Evolutionary conservation across 2,329 filamentous ascomycete species (phyloP).

Genomic region (Aspergillus fijiensis): DNA sequence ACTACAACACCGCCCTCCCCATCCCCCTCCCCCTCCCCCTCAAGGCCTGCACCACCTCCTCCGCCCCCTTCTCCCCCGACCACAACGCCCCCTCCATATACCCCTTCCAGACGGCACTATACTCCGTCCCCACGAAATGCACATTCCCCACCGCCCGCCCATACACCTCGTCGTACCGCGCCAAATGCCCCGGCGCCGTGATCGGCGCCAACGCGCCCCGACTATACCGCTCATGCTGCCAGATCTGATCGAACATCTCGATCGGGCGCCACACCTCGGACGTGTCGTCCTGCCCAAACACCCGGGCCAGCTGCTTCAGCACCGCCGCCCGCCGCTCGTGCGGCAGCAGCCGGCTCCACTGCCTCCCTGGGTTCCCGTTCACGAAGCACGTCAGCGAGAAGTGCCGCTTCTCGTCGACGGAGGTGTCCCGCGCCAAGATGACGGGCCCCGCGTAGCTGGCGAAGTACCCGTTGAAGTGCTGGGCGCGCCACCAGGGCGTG

Average conservation of each 20-base stretch:
- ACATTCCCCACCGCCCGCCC: conserved; percentile 39
- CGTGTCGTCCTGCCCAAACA: conserved; percentile 28
- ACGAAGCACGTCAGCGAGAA: conserved; percentile 45
- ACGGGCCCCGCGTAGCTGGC: conserved; percentile 41
- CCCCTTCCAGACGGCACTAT: conserved; percentile 53
- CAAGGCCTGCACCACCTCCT: conserved; percentile 24
- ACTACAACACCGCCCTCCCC: not conserved
- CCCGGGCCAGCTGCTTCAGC: conserved; percentile 31
- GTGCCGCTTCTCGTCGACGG: conserved; percentile 25
- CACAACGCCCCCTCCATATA: conserved; percentile 60
- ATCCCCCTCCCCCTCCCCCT: not conserved
- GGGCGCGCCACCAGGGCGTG: conserved; percentile 38
- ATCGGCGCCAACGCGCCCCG: conserved; percentile 40
- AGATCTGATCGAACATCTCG: conserved; percentile 31
- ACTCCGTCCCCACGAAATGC: conserved; percentile 58
- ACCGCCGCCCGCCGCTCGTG: conserved; percentile 20
- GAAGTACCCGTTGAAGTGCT: conserved; percentile 40
- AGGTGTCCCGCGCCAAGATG: conserved; percentile 42
- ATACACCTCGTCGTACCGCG: conserved; percentile 25
- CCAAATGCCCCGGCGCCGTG: conserved; percentile 21
- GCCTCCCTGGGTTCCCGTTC: conserved; percentile 35
- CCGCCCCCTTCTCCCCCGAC: conserved; percentile 51
- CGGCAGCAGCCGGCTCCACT: conserved; percentile 34
- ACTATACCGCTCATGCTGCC: conserved; percentile 18
- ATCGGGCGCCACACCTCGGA: conserved; percentile 38